These are phyloP conservation scores for Strobilomyces confusus DNA, from an alignment of 768 basidiomycete species.

Conservation along the genomic window DNA sequence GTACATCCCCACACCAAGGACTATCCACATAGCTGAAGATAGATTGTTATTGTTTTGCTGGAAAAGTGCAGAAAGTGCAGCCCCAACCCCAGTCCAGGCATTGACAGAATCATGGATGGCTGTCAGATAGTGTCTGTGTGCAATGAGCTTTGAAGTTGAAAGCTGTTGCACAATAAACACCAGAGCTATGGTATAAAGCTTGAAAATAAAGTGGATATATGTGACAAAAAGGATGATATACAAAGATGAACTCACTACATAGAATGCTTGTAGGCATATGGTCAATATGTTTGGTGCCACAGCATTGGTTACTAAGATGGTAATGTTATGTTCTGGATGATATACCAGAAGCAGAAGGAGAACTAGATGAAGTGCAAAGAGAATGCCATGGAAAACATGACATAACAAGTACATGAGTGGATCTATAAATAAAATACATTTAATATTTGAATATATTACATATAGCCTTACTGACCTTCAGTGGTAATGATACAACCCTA, in stretches of 20 bases:
- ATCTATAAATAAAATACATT: no score
- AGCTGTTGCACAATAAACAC: not conserved
- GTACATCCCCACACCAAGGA: not conserved
- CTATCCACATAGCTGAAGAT: not conserved
- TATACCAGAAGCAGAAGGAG: not conserved
- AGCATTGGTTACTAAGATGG: not conserved
- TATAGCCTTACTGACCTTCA: no score
- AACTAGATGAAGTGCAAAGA: not conserved
- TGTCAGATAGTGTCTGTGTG: not conserved
- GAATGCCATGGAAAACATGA: not conserved
- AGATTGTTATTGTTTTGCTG: not conserved
- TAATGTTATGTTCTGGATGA: not conserved
- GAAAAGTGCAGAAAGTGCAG: not conserved
- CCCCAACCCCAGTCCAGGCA: not conserved
- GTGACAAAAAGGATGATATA: not conserved
- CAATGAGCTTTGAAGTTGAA: not conserved
- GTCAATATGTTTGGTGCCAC: not conserved
- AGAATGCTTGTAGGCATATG: not conserved
- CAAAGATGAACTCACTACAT: not conserved
- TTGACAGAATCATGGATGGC: not conserved
- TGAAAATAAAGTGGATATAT: no score
- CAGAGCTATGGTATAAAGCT: not conserved
- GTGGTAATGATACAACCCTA: no score
- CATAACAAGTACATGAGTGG: not conserved
- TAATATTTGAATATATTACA: no score